Base-by-base conservation (phyloP, 441 rosid species). In the Erodium chrysanthum region DNA sequence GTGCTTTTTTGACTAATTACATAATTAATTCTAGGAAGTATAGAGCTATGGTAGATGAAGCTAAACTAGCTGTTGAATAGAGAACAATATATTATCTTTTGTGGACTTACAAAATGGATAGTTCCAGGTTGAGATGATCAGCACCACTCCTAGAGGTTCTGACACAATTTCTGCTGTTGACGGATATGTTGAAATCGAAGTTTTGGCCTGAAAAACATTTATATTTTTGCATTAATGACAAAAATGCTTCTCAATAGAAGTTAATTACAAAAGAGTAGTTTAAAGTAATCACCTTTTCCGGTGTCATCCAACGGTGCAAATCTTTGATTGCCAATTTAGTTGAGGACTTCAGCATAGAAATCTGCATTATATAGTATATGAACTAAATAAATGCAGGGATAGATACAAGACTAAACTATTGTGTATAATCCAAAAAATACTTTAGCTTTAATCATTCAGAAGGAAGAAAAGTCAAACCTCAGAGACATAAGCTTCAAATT, bases 41-140 rank as follows among this genome's bases (percentile, higher is more conserved):
- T 14, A 11, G 1, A 46, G 52, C 52, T 46, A 46, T 31, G 35
- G 6, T 31, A 31, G 48, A 42, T 14, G 17, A 4, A 46, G 17
- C 52, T 46, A 46, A 46, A 46, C 52, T 46, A 46, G 52, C 5
- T n/a, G 52, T 46, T 46, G 17, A 46, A 46, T 14, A 46, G 6
- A 14, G 52, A 46, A 46, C 52, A n/a, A 37, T 37, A 5, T 31
- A 4, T 42, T 42, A 56, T 56, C 27, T 56, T 56, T 22, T 25
- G 31, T 22, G 63, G n/a, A 22, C 63, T 58, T 84, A 88, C 96
- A 20, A 27, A 90, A 84, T 0, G 96, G 96, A 70, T 75, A 90
- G 66, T 90, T 92, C 96, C 98, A 90, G 8, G 98, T 75, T 9
- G 98, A 88, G 69, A 92, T 86, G 70, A 92, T 77, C 79, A 90